phyloP scores from a whole-genome alignment of 2,329 filamentous ascomycete genomes.

The Calonectria henricotiae region DNA sequence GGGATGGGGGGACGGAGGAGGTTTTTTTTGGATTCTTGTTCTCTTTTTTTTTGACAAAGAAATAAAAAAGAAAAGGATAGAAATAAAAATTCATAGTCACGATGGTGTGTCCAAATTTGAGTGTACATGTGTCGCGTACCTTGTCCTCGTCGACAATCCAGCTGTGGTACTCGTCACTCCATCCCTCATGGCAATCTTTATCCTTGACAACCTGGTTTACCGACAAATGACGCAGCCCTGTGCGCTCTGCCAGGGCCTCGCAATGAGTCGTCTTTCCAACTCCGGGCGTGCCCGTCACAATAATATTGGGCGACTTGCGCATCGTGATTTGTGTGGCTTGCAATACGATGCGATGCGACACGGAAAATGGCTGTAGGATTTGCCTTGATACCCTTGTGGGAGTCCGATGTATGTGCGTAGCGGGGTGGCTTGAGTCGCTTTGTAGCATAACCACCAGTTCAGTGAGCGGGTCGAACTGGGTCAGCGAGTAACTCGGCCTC shows the following conservation, averaged over 20 bases:
- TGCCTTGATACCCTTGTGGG: constrained; percentile 35
- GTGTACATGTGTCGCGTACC: constrained; percentile 62
- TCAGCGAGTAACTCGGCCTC: background rate
- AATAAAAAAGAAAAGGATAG: too few relatives aligned
- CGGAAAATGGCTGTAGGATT: constrained; percentile 47
- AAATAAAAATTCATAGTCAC: background rate
- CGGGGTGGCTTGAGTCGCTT: constrained; percentile 39
- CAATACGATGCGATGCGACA: constrained; percentile 14
- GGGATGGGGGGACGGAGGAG: too few relatives aligned
- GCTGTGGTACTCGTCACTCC: constrained; percentile 86
- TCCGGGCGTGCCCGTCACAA: constrained; percentile 95
- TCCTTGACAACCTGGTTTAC: constrained; percentile 96
- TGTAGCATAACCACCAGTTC: constrained; percentile 5
- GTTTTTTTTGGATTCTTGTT: too few relatives aligned
- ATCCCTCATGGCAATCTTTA: constrained; percentile 88
- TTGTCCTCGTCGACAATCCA: constrained; percentile 99
- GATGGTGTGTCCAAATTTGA: background rate
- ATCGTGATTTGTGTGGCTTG: constrained; percentile 52
- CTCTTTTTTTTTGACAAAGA: background rate
- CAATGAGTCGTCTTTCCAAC: constrained; percentile 97
- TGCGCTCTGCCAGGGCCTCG: constrained; percentile 83
- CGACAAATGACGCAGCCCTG: constrained; percentile 85
- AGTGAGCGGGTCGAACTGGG: background rate
- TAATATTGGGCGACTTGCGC: constrained; percentile 84
- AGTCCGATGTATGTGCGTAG: constrained; percentile 41